These are phyloP conservation scores for Penicillium soppii DNA, from an alignment of 495 filamentous ascomycete genomes.

Conservation along the genomic window DNA sequence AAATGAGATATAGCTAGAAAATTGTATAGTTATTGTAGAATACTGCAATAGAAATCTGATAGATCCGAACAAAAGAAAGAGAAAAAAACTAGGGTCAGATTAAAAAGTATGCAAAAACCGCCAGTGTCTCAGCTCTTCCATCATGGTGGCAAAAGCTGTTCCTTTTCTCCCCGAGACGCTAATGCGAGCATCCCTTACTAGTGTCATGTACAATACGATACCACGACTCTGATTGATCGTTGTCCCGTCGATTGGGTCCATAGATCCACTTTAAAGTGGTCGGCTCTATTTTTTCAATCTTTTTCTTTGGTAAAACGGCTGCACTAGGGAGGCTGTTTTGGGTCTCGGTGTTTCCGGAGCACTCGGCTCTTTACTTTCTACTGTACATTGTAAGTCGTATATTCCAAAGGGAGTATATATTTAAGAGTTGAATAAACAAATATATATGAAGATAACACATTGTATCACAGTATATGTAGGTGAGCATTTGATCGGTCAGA, in stretches of 20 bases:
- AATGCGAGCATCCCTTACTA: slow-evolving; percentile 25
- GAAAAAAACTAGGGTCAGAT: no score
- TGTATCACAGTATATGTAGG: no score
- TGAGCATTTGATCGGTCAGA: slow-evolving; percentile 11
- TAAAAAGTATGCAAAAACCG: slow-evolving; percentile 1
- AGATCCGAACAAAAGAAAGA: no score
- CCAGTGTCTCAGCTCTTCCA: slow-evolving; percentile 3
- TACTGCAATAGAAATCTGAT: not conserved
- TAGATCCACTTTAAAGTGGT: slow-evolving; percentile 10
- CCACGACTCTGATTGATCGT: slow-evolving; percentile 5
- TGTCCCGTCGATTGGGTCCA: slow-evolving; percentile 14
- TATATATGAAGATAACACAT: no score
- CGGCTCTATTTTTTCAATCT: not conserved
- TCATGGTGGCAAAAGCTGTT: slow-evolving; percentile 21
- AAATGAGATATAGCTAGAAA: not conserved
- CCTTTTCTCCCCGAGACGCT: slow-evolving; percentile 21
- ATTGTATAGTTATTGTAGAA: no score
- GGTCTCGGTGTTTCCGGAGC: slow-evolving; percentile 25
- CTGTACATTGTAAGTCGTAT: slow-evolving; percentile 18
- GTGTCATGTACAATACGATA: slow-evolving; percentile 9
- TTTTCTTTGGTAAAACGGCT: slow-evolving; percentile 31
- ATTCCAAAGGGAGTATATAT: not conserved
- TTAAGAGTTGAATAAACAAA: not conserved
- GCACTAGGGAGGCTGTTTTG: slow-evolving; percentile 40
- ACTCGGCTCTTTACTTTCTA: not conserved